Conservation (phyloP, 441 rosid genomes). For the Erysimum pusillum region DNA sequence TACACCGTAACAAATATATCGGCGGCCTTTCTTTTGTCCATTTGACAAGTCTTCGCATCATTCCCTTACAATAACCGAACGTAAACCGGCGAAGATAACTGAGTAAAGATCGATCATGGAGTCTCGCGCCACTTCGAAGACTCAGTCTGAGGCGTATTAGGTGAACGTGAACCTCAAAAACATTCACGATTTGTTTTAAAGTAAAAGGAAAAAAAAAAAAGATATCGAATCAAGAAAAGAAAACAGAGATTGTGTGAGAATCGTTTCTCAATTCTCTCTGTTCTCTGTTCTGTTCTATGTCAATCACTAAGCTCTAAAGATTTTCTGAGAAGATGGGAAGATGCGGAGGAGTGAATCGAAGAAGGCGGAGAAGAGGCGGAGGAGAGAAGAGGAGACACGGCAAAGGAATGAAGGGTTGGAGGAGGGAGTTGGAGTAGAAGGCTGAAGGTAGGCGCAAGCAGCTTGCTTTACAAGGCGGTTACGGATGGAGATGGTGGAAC, state of each 20-base stretch:
- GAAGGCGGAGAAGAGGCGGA: conserved; percentile 50
- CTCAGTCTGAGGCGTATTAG: conserved; percentile 9
- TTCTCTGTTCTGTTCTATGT: background rate
- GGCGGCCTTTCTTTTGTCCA: conserved; percentile 4
- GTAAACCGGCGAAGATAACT: conserved; percentile 2
- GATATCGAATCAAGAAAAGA: background rate
- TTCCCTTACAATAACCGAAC: background rate
- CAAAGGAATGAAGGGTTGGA: conserved; percentile 54
- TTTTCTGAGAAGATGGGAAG: conserved; percentile 31
- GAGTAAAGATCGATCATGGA: conserved; percentile 17
- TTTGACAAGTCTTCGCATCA: conserved; percentile 16
- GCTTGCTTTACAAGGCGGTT: conserved; percentile 91
- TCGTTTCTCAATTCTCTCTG: conserved; percentile 4
- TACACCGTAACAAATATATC: conserved; percentile 12
- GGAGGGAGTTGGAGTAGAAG: conserved; percentile 67
- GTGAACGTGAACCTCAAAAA: conserved; percentile 38
- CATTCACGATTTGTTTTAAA: conserved; percentile 22
- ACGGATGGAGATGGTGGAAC: conserved; percentile 66
- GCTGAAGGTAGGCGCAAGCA: conserved; percentile 93
- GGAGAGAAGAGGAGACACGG: conserved; percentile 55
- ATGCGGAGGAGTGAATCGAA: conserved; percentile 37
- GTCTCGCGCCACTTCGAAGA: conserved; percentile 14
- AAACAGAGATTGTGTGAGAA: conserved; percentile 21
- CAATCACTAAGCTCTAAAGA: conserved; percentile 32
- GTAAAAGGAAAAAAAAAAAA: background rate